Percentiles rank a stretch among this genome's conserved stretches.
These are phyloP conservation scores for Dothistroma septosporum DNA, from an alignment of 2,329 filamentous ascomycete species.

Conservation along the genomic window DNA sequence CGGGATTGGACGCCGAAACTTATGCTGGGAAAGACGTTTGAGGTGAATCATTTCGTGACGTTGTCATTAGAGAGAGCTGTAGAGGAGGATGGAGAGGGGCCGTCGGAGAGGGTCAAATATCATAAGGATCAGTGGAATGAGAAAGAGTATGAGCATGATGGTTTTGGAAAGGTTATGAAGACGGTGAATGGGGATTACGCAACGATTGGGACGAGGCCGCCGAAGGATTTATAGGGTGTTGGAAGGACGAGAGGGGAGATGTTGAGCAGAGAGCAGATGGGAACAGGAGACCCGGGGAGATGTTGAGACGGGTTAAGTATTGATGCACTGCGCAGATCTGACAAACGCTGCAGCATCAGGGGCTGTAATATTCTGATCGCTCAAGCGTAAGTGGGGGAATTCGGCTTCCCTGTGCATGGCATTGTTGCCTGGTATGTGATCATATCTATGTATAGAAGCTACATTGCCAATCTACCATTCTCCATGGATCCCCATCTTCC, in stretches of 20 bases:
- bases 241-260: background rate
- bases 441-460: background rate
- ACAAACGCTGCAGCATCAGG: too few species aligned
- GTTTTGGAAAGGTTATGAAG: conserved; percentile 47
- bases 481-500: background rate
- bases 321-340: too few species aligned
- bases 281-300: background rate
- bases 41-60: conserved; percentile 40
- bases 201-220: conserved; percentile 5
- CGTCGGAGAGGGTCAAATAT: conserved; percentile 43
- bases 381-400: too few species aligned
- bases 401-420: too few species aligned
- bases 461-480: background rate
- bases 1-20: conserved; percentile 46
- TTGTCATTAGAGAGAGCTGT: conserved; percentile 33
- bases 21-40: conserved; percentile 36
- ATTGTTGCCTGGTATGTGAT: background rate
- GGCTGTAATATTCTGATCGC: too few species aligned
- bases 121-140: conserved; percentile 51
- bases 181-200: conserved; percentile 42
- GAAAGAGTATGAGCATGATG: conserved; percentile 47
- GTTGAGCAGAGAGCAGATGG: too few species aligned
- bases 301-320: too few species aligned
- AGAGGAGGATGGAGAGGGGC: conserved; percentile 17
- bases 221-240: background rate